Evolutionary conservation across 805 yeast genomes (phyloP).

Genomic region (Saccharomyces mikatae): DNA sequence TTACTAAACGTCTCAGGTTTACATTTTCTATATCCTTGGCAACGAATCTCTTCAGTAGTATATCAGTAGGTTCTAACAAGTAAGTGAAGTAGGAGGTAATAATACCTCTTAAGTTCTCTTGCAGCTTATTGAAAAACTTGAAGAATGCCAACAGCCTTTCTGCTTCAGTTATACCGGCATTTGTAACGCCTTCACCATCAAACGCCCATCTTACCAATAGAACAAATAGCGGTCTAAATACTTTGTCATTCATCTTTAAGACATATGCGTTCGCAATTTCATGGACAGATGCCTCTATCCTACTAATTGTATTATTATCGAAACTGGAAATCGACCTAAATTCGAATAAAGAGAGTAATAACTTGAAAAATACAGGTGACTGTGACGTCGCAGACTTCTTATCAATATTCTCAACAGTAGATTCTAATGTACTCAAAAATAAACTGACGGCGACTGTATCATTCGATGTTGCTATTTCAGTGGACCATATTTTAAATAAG

Average conservation of each 20-base stretch:
- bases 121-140: conserved; percentile 77
- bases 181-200: conserved; percentile 63
- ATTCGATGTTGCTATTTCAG: conserved; percentile 30
- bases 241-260: conserved; percentile 86
- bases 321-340: conserved; percentile 51
- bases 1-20: conserved; percentile 62
- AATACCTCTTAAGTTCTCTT: conserved; percentile 76
- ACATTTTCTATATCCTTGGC: conserved; percentile 37
- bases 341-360: conserved; percentile 65
- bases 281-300: conserved; percentile 73
- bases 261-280: conserved; percentile 68
- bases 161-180: conserved; percentile 37
- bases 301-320: conserved; percentile 65
- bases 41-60: conserved; percentile 44
- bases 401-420: conserved; percentile 56
- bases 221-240: conserved; percentile 87
- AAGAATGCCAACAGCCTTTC: conserved; percentile 68
- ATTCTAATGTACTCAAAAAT: conserved; percentile 58
- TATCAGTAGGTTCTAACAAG: conserved; percentile 63
- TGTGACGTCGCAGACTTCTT: conserved; percentile 70
- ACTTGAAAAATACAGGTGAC: conserved; percentile 57
- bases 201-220: conserved; percentile 85
- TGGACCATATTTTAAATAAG: conserved; percentile 55
- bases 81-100: conserved; percentile 85
- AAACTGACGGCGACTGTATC: conserved; percentile 52